Conservation (phyloP, 106 monocot species). For the Xerophyta viscosa region DNA sequence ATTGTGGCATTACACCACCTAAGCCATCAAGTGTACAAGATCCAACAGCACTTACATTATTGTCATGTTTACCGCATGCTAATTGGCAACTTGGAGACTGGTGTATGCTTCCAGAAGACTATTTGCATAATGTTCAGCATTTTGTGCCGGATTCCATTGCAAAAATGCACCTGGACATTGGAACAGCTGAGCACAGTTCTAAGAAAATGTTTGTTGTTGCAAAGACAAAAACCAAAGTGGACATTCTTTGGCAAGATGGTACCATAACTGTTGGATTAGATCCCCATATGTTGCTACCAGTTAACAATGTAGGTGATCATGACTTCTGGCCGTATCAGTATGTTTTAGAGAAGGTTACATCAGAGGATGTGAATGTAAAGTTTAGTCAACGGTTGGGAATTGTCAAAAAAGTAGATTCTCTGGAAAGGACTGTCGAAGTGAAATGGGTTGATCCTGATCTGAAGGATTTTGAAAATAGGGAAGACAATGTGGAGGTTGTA, state of each 20-base stretch:
- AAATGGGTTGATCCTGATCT: constrained; percentile 40
- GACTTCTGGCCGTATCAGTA: constrained; percentile 91
- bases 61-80: constrained; percentile 60
- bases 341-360: constrained; percentile 59
- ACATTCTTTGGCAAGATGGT: constrained; percentile 89
- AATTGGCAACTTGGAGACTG: constrained; percentile 96
- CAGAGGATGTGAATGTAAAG: constrained; percentile 22
- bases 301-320: constrained; percentile 71
- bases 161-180: constrained; percentile 25
- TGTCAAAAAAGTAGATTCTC: constrained; percentile 67
- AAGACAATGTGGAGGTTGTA: constrained; percentile 40
- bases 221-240: constrained; percentile 61
- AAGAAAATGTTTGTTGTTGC: constrained; percentile 44
- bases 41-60: constrained; percentile 49
- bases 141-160: constrained; percentile 2
- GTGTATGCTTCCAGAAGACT: constrained; percentile 57
- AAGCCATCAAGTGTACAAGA: constrained; percentile 40
- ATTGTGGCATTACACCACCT: constrained; percentile 9
- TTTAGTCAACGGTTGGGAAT: constrained; percentile 34
- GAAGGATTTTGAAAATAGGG: constrained; percentile 3
- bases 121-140: constrained; percentile 6
- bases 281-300: constrained; percentile 42
- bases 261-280: constrained; percentile 41
- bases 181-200: constrained; percentile 1
- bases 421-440: constrained; percentile 62